Percentiles rank a stretch among this genome's conserved stretches.
Evolutionary conservation across 257 asterid species (phyloP).

Genomic region (Solanum bulbocastanum): DNA sequence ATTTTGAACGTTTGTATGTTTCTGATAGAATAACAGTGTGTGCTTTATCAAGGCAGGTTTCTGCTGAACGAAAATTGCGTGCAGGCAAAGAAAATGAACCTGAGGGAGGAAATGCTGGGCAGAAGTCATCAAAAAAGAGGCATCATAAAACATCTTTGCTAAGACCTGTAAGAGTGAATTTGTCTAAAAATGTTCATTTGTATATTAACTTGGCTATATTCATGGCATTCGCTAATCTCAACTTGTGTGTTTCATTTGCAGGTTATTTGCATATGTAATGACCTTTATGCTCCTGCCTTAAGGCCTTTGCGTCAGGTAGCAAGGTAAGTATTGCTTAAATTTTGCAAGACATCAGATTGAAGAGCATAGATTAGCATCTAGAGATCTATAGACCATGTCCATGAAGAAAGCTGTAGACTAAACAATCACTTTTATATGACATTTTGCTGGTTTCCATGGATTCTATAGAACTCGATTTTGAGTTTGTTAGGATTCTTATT

Average conservation of each 20-base stretch:
- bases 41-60: constrained; percentile 45
- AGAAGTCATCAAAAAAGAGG: constrained; percentile 54
- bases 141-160: constrained; percentile 41
- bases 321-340: constrained; percentile 44
- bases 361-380: not conserved
- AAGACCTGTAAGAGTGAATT: constrained; percentile 68
- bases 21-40: not conserved
- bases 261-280: constrained; percentile 96
- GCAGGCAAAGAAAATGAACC: constrained; percentile 55
- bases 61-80: constrained; percentile 61
- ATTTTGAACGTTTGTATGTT: not conserved
- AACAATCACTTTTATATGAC: not conserved
- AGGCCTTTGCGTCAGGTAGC: constrained; percentile 96
- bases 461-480: not conserved
- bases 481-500: not conserved
- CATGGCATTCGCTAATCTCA: constrained; percentile 12
- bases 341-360: not conserved
- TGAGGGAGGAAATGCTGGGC: constrained; percentile 43
- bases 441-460: not conserved
- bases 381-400: not conserved
- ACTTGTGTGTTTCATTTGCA: constrained; percentile 21
- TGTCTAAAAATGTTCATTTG: constrained; percentile 5
- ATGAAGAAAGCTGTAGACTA: not conserved
- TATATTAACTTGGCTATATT: not conserved
- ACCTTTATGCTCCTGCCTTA: constrained; percentile 86